These are phyloP conservation scores for Globisporangium barbulae DNA, from an alignment of 352 stramenopile genomes.

Conservation along the genomic window DNA sequence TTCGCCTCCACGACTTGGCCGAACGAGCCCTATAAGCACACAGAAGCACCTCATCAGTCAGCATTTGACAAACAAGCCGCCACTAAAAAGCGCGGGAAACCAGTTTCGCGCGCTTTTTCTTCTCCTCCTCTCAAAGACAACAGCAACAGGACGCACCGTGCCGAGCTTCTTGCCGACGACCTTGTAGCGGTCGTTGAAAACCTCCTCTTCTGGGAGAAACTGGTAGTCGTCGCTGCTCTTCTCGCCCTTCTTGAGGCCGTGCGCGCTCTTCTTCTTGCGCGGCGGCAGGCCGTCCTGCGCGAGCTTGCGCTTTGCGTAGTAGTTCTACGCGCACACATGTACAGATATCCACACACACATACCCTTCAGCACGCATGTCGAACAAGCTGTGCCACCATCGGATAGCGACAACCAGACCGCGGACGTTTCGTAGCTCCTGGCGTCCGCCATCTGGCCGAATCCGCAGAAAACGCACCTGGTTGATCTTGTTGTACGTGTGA, in stretches of 20 bases:
- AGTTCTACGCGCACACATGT: slow-evolving; percentile 49
- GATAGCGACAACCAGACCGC: not conserved
- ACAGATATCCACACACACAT: slow-evolving; percentile 6
- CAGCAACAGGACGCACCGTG: slow-evolving; percentile 32
- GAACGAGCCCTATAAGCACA: slow-evolving; percentile 62
- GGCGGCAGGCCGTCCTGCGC: slow-evolving; percentile 35
- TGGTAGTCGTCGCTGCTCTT: slow-evolving; percentile 46
- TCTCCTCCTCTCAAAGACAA: not conserved
- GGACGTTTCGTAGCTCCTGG: slow-evolving; percentile 5
- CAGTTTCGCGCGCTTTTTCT: slow-evolving; percentile 3
- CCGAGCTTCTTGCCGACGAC: slow-evolving; percentile 66
- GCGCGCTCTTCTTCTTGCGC: slow-evolving; percentile 61
- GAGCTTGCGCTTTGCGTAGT: slow-evolving; percentile 75
- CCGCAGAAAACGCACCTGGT: slow-evolving; percentile 51
- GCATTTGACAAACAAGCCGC: not conserved
- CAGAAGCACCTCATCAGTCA: slow-evolving; percentile 16
- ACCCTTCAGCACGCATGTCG: slow-evolving; percentile 6
- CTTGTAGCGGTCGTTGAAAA: slow-evolving; percentile 79
- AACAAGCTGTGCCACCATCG: not conserved
- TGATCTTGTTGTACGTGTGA: slow-evolving; percentile 97
- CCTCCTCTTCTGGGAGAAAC: slow-evolving; percentile 57
- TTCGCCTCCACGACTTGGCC: slow-evolving; percentile 79
- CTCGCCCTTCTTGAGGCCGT: slow-evolving; percentile 24
- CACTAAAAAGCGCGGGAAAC: slow-evolving; percentile 6
- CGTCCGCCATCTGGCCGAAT: slow-evolving; percentile 5